These are phyloP conservation scores for Cryomyces minteri DNA, from an alignment of 495 filamentous ascomycete genomes.

Conservation along the genomic window DNA sequence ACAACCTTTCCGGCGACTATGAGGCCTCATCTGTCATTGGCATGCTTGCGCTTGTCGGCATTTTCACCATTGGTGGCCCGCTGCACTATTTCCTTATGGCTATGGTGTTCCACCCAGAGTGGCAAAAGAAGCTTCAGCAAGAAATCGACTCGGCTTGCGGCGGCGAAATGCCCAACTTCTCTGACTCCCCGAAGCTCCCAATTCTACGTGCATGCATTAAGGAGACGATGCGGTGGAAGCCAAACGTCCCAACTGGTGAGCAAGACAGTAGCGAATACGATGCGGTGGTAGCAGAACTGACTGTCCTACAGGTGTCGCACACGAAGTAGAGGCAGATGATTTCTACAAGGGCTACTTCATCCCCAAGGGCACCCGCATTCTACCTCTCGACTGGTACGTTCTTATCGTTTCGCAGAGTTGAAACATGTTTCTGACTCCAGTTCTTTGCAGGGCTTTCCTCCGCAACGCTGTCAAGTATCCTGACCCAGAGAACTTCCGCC, in stretches of 20 bases:
- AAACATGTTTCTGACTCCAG: not conserved
- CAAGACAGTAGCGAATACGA: not conserved
- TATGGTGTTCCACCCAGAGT: slow-evolving; percentile 9
- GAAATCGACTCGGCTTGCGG: slow-evolving; percentile 6
- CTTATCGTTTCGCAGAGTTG: not conserved
- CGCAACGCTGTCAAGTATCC: slow-evolving; percentile 11
- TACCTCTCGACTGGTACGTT: slow-evolving; percentile 17
- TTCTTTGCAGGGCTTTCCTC: slow-evolving; percentile 3
- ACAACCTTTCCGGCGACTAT: slow-evolving; percentile 7
- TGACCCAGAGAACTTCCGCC: slow-evolving; percentile 25
- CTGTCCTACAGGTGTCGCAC: slow-evolving; percentile 3
- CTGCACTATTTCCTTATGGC: slow-evolving; percentile 9
- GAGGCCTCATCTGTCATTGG: slow-evolving; percentile 8
- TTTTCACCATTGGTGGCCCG: slow-evolving; percentile 7
- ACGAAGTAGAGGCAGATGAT: slow-evolving; percentile 8
- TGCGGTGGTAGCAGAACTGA: not conserved
- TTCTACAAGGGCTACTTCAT: slow-evolving; percentile 21
- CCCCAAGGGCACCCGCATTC: slow-evolving; percentile 25
- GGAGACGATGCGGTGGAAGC: slow-evolving; percentile 42
- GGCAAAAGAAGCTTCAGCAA: slow-evolving; percentile 4
- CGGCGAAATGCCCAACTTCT: slow-evolving; percentile 11
- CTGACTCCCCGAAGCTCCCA: slow-evolving; percentile 20
- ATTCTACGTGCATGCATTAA: slow-evolving; percentile 35
- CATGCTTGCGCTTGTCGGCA: slow-evolving; percentile 12
- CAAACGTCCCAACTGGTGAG: slow-evolving; percentile 31